Conservation (phyloP, 768 basidiomycete species). For the Galerina sulciceps region DNA sequence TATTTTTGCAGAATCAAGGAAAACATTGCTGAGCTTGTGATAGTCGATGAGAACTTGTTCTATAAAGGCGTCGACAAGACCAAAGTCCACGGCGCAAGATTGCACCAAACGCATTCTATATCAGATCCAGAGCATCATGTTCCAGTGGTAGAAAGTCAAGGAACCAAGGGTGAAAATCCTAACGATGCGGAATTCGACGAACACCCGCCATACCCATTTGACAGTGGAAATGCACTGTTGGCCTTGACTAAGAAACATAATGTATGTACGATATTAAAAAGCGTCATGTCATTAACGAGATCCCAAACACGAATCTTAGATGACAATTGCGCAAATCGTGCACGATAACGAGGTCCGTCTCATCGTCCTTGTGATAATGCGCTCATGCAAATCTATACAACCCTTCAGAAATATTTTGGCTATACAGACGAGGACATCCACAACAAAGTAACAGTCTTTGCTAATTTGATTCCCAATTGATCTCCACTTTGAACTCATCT, state of each 20-base stretch:
- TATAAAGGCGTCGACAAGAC: slow-evolving; percentile 91
- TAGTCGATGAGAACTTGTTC: slow-evolving; percentile 92
- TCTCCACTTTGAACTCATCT: background rate
- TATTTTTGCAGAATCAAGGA: slow-evolving; percentile 2
- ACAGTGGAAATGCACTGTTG: slow-evolving; percentile 75
- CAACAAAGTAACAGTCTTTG: slow-evolving; percentile 53
- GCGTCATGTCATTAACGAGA: background rate
- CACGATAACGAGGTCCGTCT: slow-evolving; percentile 80
- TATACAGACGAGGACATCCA: slow-evolving; percentile 77
- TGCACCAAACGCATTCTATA: slow-evolving; percentile 63
- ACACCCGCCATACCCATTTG: slow-evolving; percentile 86
- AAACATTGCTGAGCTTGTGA: background rate
- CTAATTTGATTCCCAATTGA: background rate
- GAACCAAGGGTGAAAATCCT: background rate
- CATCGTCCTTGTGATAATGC: background rate
- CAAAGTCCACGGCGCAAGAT: slow-evolving; percentile 77
- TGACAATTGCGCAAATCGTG: slow-evolving; percentile 93
- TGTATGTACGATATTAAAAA: slow-evolving; percentile 46
- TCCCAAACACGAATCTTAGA: slow-evolving; percentile 44
- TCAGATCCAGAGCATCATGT: slow-evolving; percentile 34
- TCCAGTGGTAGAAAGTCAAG: background rate
- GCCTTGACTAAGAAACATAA: slow-evolving; percentile 81
- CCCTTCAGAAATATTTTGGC: slow-evolving; percentile 61
- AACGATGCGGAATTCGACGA: slow-evolving; percentile 22
- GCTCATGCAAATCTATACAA: background rate